phyloP scores from a whole-genome alignment of 1,284 basidiomycete genomes.

The Gymnopus androsaceus region DNA sequence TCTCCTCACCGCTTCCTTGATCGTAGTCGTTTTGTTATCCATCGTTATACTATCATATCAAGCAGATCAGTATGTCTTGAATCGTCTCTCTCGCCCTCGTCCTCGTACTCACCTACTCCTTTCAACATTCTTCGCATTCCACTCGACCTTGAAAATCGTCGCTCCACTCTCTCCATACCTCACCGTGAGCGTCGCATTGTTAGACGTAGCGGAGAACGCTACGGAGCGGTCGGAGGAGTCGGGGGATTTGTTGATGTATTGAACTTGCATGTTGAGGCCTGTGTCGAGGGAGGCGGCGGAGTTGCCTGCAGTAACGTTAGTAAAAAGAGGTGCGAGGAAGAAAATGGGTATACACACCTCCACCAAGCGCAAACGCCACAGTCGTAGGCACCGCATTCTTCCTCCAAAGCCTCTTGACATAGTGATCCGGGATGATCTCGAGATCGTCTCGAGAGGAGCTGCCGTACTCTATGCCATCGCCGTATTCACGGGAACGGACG shows the following conservation, averaged over 20 bases:
- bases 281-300: no score
- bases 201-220: constrained; percentile 10
- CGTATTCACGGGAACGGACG: constrained; percentile 21
- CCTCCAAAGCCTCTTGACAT: constrained; percentile 22
- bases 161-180: not conserved
- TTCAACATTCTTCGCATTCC: no score
- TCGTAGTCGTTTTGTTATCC: no score
- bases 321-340: no score
- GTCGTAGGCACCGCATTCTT: constrained; percentile 5
- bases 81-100: no score
- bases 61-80: no score
- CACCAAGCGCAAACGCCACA: not conserved
- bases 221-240: constrained; percentile 15
- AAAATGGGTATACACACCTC: not conserved
- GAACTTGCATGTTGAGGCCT: no score
- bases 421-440: constrained; percentile 21
- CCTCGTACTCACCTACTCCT: no score
- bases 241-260: constrained; percentile 16
- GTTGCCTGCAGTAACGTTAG: no score
- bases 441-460: not conserved
- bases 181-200: not conserved
- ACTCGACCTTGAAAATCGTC: no score
- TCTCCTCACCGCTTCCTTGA: no score
- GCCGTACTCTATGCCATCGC: constrained; percentile 18
- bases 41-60: no score